phyloP scores from a whole-genome alignment of 1,284 basidiomycete species.

The Sporisorium scitamineum region DNA sequence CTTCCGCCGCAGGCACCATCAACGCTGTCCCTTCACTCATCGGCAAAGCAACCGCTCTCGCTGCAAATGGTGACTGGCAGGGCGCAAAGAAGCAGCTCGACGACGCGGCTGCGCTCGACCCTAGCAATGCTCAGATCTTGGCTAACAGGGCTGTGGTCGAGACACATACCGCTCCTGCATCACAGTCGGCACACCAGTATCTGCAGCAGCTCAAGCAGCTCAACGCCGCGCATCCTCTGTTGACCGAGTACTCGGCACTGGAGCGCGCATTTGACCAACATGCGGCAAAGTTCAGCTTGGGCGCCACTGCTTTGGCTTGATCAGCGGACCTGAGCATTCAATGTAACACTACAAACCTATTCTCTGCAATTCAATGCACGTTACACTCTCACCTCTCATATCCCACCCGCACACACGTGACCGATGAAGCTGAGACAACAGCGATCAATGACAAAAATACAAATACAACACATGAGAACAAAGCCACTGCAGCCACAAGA shows the following conservation, averaged over 20 bases:
- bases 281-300: conserved; percentile 25
- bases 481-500: not conserved
- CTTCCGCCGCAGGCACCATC: conserved; percentile 32
- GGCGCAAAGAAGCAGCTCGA: conserved; percentile 50
- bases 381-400: not conserved
- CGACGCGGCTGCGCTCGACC: conserved; percentile 47
- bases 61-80: conserved; percentile 46
- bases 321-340: not conserved
- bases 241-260: conserved; percentile 27
- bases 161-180: not conserved
- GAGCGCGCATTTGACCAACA: conserved; percentile 28
- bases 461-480: conserved; percentile 24
- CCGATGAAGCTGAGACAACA: not conserved
- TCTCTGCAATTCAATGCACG: not conserved
- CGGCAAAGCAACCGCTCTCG: conserved; percentile 63
- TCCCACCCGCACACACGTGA: not conserved
- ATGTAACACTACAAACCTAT: not conserved
- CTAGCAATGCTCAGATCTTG: conserved; percentile 33
- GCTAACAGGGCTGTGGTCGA: conserved; percentile 52
- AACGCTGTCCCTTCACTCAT: conserved; percentile 51
- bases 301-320: conserved; percentile 20
- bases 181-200: not conserved
- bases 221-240: conserved; percentile 30
- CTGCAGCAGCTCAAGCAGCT: conserved; percentile 23
- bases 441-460: conserved; percentile 13